Percentiles rank a stretch among this genome's conserved stretches.
Evolutionary conservation across 1,284 basidiomycete species (phyloP).

Genomic region (Puccinia novopanici): DNA sequence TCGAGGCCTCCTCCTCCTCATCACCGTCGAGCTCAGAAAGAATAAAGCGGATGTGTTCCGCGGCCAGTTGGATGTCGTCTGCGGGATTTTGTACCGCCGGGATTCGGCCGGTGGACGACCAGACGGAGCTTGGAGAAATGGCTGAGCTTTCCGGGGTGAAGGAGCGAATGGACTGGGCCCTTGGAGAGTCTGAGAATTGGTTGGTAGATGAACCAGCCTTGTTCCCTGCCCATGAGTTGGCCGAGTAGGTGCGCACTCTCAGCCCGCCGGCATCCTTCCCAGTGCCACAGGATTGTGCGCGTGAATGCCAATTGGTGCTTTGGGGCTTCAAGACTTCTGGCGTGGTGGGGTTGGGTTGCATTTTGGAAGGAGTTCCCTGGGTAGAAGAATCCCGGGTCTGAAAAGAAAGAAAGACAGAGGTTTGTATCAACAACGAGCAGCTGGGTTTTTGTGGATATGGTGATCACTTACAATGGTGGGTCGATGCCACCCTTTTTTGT

Average conservation of each 20-base stretch:
- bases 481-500: constrained; percentile 48
- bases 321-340: not conserved
- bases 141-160: not conserved
- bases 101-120: not conserved
- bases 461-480: constrained; percentile 29
- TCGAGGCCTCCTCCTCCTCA: not conserved
- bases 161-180: not conserved
- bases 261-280: not conserved
- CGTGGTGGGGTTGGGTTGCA: not conserved
- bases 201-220: too few relatives aligned
- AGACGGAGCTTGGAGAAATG: not conserved
- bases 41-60: constrained; percentile 28
- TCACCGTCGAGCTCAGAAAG: constrained; percentile 24
- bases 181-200: too few relatives aligned
- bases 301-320: not conserved
- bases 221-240: constrained; percentile 18
- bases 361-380: not conserved
- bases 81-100: not conserved
- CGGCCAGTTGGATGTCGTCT: constrained; percentile 2
- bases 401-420: too few relatives aligned
- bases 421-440: too few relatives aligned
- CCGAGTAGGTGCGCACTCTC: not conserved
- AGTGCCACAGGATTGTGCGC: not conserved
- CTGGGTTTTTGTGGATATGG: too few relatives aligned
- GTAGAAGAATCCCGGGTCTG: constrained; percentile 5